Conservation (phyloP, 257 asterid species). For the Cordia subcordata region DNA sequence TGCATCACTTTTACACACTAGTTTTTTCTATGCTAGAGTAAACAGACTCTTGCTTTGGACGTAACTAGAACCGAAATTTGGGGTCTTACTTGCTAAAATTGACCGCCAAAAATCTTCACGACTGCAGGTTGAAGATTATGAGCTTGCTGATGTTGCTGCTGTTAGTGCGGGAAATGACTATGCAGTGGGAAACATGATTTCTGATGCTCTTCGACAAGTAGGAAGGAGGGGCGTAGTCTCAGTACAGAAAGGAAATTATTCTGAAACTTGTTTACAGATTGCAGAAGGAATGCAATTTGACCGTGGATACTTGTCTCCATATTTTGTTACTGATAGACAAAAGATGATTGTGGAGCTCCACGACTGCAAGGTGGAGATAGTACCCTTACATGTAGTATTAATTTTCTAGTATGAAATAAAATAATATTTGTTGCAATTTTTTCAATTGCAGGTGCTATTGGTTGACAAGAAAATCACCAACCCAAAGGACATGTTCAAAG, state of each 20-base stretch:
- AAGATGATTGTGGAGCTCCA: constrained; percentile 66
- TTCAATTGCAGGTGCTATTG: constrained; percentile 61
- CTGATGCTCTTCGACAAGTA: constrained; percentile 57
- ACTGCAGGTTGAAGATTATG: constrained; percentile 75
- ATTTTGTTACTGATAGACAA: constrained; percentile 69
- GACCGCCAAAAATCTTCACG: not conserved
- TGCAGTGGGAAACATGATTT: constrained; percentile 59
- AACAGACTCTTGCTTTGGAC: not conserved
- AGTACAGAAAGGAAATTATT: constrained; percentile 66
- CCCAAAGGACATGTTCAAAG: constrained; percentile 66
- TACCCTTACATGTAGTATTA: not conserved
- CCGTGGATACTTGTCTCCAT: constrained; percentile 81
- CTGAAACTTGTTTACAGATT: constrained; percentile 45
- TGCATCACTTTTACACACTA: not conserved
- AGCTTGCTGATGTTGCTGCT: constrained; percentile 76
- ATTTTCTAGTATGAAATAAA: constrained; percentile 3
- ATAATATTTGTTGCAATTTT: constrained; percentile 2
- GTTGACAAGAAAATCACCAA: constrained; percentile 69
- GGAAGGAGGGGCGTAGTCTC: constrained; percentile 65
- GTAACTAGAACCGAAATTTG: not conserved
- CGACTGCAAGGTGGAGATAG: constrained; percentile 64
- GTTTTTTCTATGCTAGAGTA: not conserved
- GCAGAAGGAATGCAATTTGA: constrained; percentile 91
- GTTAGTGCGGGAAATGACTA: constrained; percentile 88
- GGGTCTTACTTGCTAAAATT: not conserved